phyloP scores from a whole-genome alignment of 257 asterid genomes.

The Leptodermis oblonga region DNA sequence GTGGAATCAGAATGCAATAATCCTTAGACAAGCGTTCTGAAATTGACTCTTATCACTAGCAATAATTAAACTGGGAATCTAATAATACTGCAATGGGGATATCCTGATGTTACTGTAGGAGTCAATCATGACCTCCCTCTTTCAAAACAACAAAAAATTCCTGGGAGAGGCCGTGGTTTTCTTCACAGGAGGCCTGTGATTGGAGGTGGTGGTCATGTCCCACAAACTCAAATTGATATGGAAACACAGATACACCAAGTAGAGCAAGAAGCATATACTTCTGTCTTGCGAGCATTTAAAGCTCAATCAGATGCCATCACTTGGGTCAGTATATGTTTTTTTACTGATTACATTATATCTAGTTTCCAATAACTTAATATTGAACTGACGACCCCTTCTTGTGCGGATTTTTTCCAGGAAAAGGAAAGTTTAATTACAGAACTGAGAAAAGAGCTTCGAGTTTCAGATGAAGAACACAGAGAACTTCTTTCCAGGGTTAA shows the following conservation, averaged over 20 bases:
- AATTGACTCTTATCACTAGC: not conserved
- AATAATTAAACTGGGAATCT: not conserved
- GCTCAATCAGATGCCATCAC: slow-evolving; percentile 92
- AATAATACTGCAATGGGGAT: not conserved
- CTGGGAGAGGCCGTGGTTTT: slow-evolving; percentile 18
- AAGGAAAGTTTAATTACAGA: slow-evolving; percentile 84
- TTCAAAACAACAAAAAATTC: slow-evolving; percentile 1
- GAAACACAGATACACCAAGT: slow-evolving; percentile 81
- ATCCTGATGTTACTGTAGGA: slow-evolving; percentile 6
- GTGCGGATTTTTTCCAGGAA: slow-evolving; percentile 52
- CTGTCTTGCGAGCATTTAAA: slow-evolving; percentile 88
- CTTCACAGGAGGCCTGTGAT: slow-evolving; percentile 8
- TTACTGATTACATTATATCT: slow-evolving; percentile 24
- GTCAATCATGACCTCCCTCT: slow-evolving; percentile 10
- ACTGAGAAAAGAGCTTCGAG: slow-evolving; percentile 75
- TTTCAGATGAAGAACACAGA: slow-evolving; percentile 86
- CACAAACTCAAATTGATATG: slow-evolving; percentile 45
- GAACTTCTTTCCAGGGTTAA: slow-evolving; percentile 70
- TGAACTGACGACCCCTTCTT: slow-evolving; percentile 25
- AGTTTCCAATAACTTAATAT: slow-evolving; percentile 25
- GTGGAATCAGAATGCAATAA: not conserved
- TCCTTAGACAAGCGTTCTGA: not conserved
- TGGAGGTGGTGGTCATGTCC: slow-evolving; percentile 9
- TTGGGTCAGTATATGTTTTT: slow-evolving; percentile 53
- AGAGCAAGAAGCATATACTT: slow-evolving; percentile 90